These are phyloP conservation scores for Nothopassalora personata DNA, from an alignment of 2,329 filamentous ascomycete species.

Conservation along the genomic window DNA sequence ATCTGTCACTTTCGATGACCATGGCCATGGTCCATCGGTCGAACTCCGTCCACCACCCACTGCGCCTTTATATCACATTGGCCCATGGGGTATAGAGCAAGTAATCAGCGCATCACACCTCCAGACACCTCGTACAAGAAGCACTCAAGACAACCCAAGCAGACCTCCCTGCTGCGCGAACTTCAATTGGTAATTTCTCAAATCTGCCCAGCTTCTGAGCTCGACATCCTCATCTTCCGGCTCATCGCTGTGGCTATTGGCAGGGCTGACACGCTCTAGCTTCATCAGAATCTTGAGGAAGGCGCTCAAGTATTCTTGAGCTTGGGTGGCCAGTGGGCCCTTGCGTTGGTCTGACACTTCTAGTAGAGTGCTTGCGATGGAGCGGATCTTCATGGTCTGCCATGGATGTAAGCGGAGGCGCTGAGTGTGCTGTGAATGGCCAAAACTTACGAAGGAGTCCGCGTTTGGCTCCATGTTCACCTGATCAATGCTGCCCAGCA, in stretches of 20 bases:
- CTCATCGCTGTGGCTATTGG: conserved; percentile 40
- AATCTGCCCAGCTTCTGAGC: conserved; percentile 68
- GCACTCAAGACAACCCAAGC: conserved; percentile 25
- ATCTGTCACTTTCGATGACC: conserved; percentile 2
- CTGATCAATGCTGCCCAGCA: conserved; percentile 73
- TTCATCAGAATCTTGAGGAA: conserved; percentile 71
- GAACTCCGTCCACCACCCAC: conserved; percentile 2
- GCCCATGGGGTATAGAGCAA: conserved; percentile 18
- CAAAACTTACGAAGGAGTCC: conserved; percentile 54
- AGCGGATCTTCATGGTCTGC: conserved; percentile 75
- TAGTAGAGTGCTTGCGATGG: conserved; percentile 74
- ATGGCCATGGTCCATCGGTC: conserved; percentile 9
- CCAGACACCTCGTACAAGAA: conserved; percentile 1
- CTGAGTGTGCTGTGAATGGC: neutral
- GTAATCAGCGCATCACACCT: conserved; percentile 5
- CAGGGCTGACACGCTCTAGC: conserved; percentile 60
- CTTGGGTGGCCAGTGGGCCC: conserved; percentile 50
- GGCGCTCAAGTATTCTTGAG: conserved; percentile 65
- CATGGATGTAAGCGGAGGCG: neutral
- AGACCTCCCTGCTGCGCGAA: conserved; percentile 63
- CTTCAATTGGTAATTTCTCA: conserved; percentile 70
- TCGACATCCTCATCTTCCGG: conserved; percentile 66
- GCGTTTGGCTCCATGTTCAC: conserved; percentile 75
- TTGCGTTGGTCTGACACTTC: conserved; percentile 53
- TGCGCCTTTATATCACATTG: conserved; percentile 13